Percentiles rank a stretch among this genome's conserved stretches.
Conservation (phyloP, 2,329 filamentous ascomycete genomes). For the Teratosphaeria zuluensis region DNA sequence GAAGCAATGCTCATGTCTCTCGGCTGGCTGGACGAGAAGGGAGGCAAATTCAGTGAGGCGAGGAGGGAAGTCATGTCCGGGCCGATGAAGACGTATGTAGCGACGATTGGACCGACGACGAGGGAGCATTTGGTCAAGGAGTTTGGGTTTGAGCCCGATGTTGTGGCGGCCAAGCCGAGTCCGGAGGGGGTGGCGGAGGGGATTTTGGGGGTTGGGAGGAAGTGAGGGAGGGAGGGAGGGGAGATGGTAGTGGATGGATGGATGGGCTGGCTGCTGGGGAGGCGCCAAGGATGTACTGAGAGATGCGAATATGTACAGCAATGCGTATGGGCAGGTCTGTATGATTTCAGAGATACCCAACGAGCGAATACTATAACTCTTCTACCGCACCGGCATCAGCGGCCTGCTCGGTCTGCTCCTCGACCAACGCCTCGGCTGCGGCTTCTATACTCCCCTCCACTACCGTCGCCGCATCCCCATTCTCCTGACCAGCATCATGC, state of each 20-base stretch:
- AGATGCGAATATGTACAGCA: too few species aligned
- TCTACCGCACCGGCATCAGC: too few species aligned
- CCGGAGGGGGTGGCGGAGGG: conserved; percentile 66
- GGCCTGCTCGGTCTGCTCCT: background rate
- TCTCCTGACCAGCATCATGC: too few species aligned
- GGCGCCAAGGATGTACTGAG: too few species aligned
- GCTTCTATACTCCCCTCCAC: background rate
- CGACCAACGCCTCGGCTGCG: background rate
- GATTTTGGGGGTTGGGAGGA: too few species aligned
- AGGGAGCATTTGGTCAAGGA: conserved; percentile 57
- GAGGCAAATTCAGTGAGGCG: conserved; percentile 26
- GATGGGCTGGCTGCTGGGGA: too few species aligned
- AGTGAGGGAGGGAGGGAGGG: too few species aligned
- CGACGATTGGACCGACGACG: conserved; percentile 91
- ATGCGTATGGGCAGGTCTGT: too few species aligned
- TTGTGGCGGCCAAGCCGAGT: conserved; percentile 73
- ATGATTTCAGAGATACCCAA: too few species aligned
- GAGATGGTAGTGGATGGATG: too few species aligned
- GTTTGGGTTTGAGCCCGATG: conserved; percentile 62
- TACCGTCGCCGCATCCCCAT: too few species aligned
- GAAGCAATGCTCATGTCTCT: conserved; percentile 50
- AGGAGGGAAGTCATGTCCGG: conserved; percentile 76
- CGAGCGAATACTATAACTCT: too few species aligned
- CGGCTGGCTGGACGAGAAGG: conserved; percentile 33
- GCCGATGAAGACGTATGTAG: conserved; percentile 73